Percentiles rank a stretch among this genome's conserved stretches.
Conservation (phyloP, 2,329 filamentous ascomycete genomes). For the Blumeria hordei region DNA sequence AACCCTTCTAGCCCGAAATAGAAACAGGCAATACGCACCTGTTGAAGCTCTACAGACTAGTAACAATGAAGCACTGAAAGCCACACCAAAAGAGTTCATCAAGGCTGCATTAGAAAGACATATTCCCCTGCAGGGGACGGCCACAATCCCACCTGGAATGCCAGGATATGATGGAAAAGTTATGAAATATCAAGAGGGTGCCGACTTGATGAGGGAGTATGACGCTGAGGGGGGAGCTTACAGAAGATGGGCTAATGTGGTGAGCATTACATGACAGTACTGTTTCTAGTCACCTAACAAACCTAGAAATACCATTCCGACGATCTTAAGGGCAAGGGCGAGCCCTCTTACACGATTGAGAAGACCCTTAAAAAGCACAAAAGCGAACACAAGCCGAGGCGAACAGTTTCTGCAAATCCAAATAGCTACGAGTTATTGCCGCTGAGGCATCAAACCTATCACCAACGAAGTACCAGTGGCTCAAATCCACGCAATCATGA, state of each 20-base stretch:
- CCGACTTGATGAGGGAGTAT: constrained; percentile 56
- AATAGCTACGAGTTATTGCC: constrained; percentile 25
- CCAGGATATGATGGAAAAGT: constrained; percentile 41
- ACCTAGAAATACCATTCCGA: constrained; percentile 41
- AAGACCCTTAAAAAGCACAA: constrained; percentile 34
- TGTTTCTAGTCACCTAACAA: neutral
- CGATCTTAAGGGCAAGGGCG: constrained; percentile 64
- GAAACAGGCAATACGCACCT: constrained; percentile 35
- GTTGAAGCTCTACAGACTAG: constrained; percentile 50
- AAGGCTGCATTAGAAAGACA: constrained; percentile 48
- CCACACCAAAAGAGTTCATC: constrained; percentile 59
- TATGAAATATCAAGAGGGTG: constrained; percentile 66
- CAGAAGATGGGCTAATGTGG: constrained; percentile 47
- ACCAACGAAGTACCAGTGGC: constrained; percentile 22
- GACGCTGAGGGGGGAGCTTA: constrained; percentile 50
- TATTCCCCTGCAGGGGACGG: constrained; percentile 59
- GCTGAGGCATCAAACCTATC: constrained; percentile 10
- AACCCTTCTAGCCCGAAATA: constrained; percentile 50
- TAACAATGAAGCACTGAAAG: constrained; percentile 54
- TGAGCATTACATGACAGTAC: constrained; percentile 16
- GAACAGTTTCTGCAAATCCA: constrained; percentile 10
- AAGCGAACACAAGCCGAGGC: constrained; percentile 11
- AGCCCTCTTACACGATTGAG: constrained; percentile 50
- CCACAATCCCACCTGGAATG: constrained; percentile 49
- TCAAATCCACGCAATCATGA: constrained; percentile 2